A percentile compares a stretch with the other conserved stretches of the same genome.
Evolutionary conservation across 176 grass and related monocot species (phyloP).

Genomic region (Luzula sylvatica): DNA sequence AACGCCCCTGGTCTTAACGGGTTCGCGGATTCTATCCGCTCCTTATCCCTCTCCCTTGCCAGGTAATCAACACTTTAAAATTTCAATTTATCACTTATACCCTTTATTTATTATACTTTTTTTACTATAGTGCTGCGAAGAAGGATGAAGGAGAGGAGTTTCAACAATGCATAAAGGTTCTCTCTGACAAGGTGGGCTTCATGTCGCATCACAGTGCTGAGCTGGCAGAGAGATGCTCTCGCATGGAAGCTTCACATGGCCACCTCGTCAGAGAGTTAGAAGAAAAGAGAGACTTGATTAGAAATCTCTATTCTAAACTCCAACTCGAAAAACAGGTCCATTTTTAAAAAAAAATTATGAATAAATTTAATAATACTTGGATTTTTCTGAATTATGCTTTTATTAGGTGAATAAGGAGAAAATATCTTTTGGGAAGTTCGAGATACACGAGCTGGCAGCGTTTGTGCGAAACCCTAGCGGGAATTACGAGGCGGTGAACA

Average conservation of each 20-base stretch:
- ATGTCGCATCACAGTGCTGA: constrained; percentile 44
- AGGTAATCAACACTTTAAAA: constrained; percentile 30
- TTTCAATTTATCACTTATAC: background rate
- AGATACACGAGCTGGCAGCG: constrained; percentile 67
- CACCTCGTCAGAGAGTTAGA: constrained; percentile 58
- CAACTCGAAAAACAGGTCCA: constrained; percentile 84
- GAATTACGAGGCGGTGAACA: constrained; percentile 73
- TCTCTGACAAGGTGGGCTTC: constrained; percentile 64
- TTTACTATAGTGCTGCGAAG: constrained; percentile 44
- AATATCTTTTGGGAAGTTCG: constrained; percentile 76
- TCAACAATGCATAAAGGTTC: constrained; percentile 77
- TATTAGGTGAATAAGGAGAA: constrained; percentile 83
- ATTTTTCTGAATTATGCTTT: background rate
- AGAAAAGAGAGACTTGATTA: constrained; percentile 56
- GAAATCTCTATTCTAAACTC: constrained; percentile 62
- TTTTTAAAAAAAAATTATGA: background rate
- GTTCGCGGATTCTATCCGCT: constrained; percentile 68
- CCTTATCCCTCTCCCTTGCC: constrained; percentile 68
- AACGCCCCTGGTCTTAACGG: constrained; percentile 31
- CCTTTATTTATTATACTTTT: background rate
- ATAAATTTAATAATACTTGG: background rate
- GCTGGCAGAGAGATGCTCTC: constrained; percentile 41
- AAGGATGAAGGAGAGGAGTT: constrained; percentile 97
- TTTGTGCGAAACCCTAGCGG: constrained; percentile 58
- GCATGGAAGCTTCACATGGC: constrained; percentile 38